Base-by-base conservation (phyloP, 768 basidiomycete genomes). In the Termitomyces sp. region DNA sequence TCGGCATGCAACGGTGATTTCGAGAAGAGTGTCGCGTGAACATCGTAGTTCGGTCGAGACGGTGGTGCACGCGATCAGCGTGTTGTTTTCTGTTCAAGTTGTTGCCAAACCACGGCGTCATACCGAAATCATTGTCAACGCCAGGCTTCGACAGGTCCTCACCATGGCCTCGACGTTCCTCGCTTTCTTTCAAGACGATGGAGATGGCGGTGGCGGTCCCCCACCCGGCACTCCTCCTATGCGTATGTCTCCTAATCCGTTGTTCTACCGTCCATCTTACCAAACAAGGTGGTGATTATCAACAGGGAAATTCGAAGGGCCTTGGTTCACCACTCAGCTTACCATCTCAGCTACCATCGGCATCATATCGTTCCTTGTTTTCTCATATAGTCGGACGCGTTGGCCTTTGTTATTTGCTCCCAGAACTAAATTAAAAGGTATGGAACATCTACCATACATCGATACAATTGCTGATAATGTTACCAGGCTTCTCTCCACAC, bases 281-380 rank as follows among this genome's bases (percentile, higher is more conserved):
- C 42, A 30, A 44, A 20, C n/a, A 12, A 47, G 20, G 47, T 7
- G 8, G n/a, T n/a, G 14, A 8, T 42, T 26, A n/a, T 46, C 47
- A 27, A 49, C 65, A 92, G 90, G 79, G 62, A 90, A 82, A 68
- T 94, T 91, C 69, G 87, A 91, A 67, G 95, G 96, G 0, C 94
- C 95, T 34, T 98, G 97, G 97, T 90, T 99, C 72, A 85, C 86
- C 22, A 97, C 95, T 1, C 96, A 98, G 71, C 76, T 96, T 18
- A 72, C 81, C 2, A 83, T 98, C 33, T 91, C 96, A 4, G 76
- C 82, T 13, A 71, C 80, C 18, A 85, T 99, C 57, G 96, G 97
- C 2, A 42, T 94, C 1, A 71, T 78, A 4, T 90, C 91, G 0
- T 94, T 98, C 73, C 67, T 97, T 16, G 67, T 93, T 4, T 99